Base-by-base conservation (phyloP, 345 rosid genomes). In the Mallotus nudiflorus region DNA sequence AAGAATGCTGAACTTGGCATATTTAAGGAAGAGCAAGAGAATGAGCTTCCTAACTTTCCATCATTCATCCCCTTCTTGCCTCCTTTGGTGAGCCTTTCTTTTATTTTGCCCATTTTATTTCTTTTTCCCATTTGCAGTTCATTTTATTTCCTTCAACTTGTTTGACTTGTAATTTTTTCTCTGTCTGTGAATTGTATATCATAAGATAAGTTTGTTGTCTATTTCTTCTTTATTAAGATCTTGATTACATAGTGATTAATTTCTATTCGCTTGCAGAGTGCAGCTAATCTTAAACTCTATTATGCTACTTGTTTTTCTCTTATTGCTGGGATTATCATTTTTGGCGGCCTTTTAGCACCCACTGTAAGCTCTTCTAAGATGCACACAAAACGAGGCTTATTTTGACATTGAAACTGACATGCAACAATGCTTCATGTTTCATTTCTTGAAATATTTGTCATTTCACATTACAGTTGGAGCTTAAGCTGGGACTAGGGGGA, bases 11-110 rank as follows among this genome's bases (percentile, higher is more conserved):
- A 94, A 64, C 91, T 87, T 50, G 97, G 97, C 29, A 84, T 82
- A 35, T 64, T 71, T 10, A 66, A 79, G 9, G 93, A 87, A 11
- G 75, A 77, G 65, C 80, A 74, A 73, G 98, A 94, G 75, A 87
- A 75, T 52, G 98, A 94, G 22, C 85, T 94, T 69, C 97, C 98
- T 55, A 81, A 86, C 76, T 94, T 94, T 80, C 97, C 98, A 31
- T 94, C 98, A 1, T 94, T 94, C 80, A 94, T 94, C 51, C 98
- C 98, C 4, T 94, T 94, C 82, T 84, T 94, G 79, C 98, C 98
- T 75, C 97, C 98, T 44, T 71, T 94, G 86, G 98, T 91, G 39
- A 82, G 88, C 57, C 14, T 53, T 53, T 65, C 49, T 54, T 64
- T 54, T 33, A 24, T 6, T 54, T 10, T 11, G 27, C 39, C 46